Percentiles rank a stretch among this genome's conserved stretches.
Conservation (phyloP, 1,284 basidiomycete species). For the Peniophora sp. region DNA sequence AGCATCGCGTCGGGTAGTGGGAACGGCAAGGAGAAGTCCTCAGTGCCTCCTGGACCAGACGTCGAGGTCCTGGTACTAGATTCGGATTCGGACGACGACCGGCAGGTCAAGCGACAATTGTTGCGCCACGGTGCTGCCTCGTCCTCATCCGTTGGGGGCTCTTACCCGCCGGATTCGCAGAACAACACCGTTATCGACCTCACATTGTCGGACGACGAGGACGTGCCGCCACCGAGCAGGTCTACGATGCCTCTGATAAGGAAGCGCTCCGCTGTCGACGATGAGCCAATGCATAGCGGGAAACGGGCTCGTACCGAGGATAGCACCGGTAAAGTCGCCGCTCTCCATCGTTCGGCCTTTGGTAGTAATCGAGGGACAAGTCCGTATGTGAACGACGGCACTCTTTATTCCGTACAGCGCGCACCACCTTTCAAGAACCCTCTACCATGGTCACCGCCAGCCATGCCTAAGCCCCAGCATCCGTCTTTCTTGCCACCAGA, state of each 20-base stretch:
- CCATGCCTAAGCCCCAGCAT: background rate
- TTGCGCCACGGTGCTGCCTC: slow-evolving; percentile 40
- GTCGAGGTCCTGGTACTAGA: slow-evolving; percentile 70
- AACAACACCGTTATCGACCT: slow-evolving; percentile 59
- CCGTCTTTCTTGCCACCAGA: background rate
- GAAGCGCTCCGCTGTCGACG: slow-evolving; percentile 55
- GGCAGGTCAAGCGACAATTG: slow-evolving; percentile 63
- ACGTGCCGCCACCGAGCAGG: slow-evolving; percentile 16
- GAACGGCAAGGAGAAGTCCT: slow-evolving; percentile 29
- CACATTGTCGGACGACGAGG: slow-evolving; percentile 68
- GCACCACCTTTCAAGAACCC: background rate
- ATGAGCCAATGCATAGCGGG: slow-evolving; percentile 55
- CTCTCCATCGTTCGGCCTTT: slow-evolving; percentile 7
- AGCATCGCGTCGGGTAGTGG: slow-evolving; percentile 5
- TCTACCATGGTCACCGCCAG: background rate
- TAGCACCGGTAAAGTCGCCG: slow-evolving; percentile 13
- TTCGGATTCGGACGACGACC: slow-evolving; percentile 70
- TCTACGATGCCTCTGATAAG: slow-evolving; percentile 14
- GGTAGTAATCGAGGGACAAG: slow-evolving; percentile 12
- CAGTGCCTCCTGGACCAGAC: slow-evolving; percentile 30
- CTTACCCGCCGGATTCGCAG: slow-evolving; percentile 15
- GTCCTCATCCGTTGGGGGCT: slow-evolving; percentile 3
- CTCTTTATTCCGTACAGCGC: background rate
- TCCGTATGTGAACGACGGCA: slow-evolving; percentile 11
- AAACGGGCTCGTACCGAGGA: slow-evolving; percentile 57